Conservation (phyloP, 495 filamentous ascomycete species). For the Aspergillus nanangensis region DNA sequence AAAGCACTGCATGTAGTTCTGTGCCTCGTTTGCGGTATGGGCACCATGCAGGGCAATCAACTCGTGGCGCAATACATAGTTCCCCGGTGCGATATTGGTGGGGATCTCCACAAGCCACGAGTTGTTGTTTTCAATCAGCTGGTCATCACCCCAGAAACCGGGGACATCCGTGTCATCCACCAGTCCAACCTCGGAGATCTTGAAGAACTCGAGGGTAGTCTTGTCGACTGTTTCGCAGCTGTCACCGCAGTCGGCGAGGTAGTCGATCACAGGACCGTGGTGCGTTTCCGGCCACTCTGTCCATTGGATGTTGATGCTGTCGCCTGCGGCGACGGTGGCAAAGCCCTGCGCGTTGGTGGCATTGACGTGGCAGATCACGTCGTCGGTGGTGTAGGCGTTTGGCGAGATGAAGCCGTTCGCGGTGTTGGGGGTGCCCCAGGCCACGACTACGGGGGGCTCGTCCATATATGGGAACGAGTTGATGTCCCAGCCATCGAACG, state of each 20-base stretch:
- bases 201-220: conserved; percentile 55
- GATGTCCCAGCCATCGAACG: conserved; percentile 11
- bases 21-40: conserved; percentile 46
- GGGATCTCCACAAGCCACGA: conserved; percentile 60
- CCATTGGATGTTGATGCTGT: conserved; percentile 47
- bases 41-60: conserved; percentile 62
- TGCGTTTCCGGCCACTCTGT: conserved; percentile 54
- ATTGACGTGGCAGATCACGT: conserved; percentile 57
- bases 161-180: conserved; percentile 30
- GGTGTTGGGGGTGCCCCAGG: conserved; percentile 40
- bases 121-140: conserved; percentile 53
- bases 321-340: conserved; percentile 43
- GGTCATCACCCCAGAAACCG: conserved; percentile 55
- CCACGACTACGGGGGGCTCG: conserved; percentile 31
- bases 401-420: conserved; percentile 50
- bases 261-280: conserved; percentile 30
- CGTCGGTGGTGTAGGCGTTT: conserved; percentile 28
- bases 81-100: conserved; percentile 48
- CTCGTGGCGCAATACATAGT: conserved; percentile 66
- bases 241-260: conserved; percentile 55
- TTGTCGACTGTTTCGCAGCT: conserved; percentile 52
- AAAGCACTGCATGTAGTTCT: conserved; percentile 65
- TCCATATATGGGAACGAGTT: conserved; percentile 5
- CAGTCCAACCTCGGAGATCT: conserved; percentile 56
- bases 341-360: conserved; percentile 39